Percentiles rank a stretch among this genome's conserved stretches.
These are phyloP conservation scores for Tuber indicum DNA, from an alignment of 495 filamentous ascomycete genomes.

Conservation along the genomic window DNA sequence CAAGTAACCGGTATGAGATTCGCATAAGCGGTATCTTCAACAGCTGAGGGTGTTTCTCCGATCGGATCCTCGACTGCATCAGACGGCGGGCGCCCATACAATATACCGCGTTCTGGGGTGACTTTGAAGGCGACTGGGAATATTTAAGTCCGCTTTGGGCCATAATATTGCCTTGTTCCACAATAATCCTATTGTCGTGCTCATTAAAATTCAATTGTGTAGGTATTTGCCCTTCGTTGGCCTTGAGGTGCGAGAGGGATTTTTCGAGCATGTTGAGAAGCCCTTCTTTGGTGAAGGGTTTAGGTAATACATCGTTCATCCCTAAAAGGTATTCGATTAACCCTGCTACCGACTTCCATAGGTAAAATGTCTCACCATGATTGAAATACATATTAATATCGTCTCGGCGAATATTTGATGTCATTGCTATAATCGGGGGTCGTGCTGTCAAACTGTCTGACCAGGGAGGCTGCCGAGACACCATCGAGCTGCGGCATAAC, in stretches of 20 bases:
- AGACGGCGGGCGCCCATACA: conserved; percentile 28
- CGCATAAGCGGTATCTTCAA: conserved; percentile 29
- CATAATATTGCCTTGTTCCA: conserved; percentile 24
- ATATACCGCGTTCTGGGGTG: conserved; percentile 24
- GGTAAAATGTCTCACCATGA: conserved; percentile 62
- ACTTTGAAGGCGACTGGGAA: conserved; percentile 31
- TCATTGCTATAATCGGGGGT: conserved; percentile 98
- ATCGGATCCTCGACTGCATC: conserved; percentile 27
- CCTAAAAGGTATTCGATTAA: conserved; percentile 49
- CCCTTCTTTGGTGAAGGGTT: conserved; percentile 94
- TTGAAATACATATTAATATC: conserved; percentile 97
- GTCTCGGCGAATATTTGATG: conserved; percentile 93
- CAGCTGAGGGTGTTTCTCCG: conserved; percentile 17
- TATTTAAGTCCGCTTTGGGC: conserved; percentile 23
- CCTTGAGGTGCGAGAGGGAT: conserved; percentile 64
- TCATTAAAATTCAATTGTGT: conserved; percentile 29
- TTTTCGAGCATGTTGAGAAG: conserved; percentile 85
- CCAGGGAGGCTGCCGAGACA: conserved; percentile 87
- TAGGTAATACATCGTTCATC: conserved; percentile 98
- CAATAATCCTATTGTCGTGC: conserved; percentile 30
- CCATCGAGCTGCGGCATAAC: conserved; percentile 97
- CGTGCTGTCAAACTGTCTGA: conserved; percentile 74
- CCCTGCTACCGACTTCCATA: neutral
- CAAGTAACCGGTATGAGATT: conserved; percentile 33
- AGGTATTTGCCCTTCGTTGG: conserved; percentile 35